Evolutionary conservation across 1,284 basidiomycete genomes (phyloP), one percentile per base, ranked within the genome.

Genomic region (Microbotryum intermedium): DNA sequence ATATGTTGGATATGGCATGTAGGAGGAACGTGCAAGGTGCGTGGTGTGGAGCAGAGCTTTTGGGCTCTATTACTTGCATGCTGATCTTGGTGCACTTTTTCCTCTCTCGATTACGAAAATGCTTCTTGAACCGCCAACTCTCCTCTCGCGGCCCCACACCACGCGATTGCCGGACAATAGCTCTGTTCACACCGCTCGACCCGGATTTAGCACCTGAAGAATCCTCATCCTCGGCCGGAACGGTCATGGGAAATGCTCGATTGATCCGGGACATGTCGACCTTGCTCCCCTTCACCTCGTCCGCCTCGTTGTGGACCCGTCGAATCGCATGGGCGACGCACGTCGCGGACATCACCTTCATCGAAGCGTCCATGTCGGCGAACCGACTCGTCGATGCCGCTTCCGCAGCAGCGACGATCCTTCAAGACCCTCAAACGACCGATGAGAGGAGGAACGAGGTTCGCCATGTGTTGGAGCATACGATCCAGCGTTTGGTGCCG

Each of bases 151-250:
- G 52, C 39, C 18, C 34, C 34, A 11, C 11, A 39, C n/a, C 1
- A 13, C 21, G 2, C 9, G 3, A 2, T 21, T 25, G 6, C 61
- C n/a, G 11, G n/a, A n/a, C 26, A 29, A 10, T 30, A 67, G 66
- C 67, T n/a, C 53, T 68, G 13, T 68, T 68, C 53, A 68, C 67
- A 0, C 67, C 67, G 8, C 26, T 68, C 44, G 62, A 66, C 39
- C 61, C 57, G 0, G 46, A 54, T 10, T 61, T 62, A 0, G 18
- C 67, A 0, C 13, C 29, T 10, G 59, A 55, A 18, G 59, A 64
- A n/a, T 7, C 43, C 3, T 48, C 53, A 1, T 34, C 53, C 13
- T 53, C 53, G 5, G 55, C 66, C 16, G 50, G 53, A 2, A 68
- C 67, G 11, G 67, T 68, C 30, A 50, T 66, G 39, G 67, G 67